Evolutionary conservation across 495 filamentous ascomycete species (phyloP), one percentile per base, ranked within the genome.

Genomic region (Aspergillus egyptiacus): DNA sequence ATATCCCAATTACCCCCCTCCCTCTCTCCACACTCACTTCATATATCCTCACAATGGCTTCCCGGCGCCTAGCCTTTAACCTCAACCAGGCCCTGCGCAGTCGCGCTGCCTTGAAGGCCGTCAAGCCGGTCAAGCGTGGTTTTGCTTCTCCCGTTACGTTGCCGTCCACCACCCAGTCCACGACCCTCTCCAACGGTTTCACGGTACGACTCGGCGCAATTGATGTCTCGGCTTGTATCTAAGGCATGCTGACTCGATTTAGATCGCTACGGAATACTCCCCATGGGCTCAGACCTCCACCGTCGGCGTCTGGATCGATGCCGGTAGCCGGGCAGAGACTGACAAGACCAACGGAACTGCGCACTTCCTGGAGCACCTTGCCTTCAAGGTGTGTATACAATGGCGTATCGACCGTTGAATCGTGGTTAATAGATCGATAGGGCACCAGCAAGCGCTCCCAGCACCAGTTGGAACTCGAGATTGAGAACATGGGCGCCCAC

Each of bases 401-500:
- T 15, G 47, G 28, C 43, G 56, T 65, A 49, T 67, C 40, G 14
- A 35, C 31, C 22, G 22, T 20, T 15, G 15, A 15, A 15, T 17
- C 5, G 17, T 18, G 2, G 22, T 23, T 50, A 43, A 35, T 6
- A 20, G 17, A 17, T 27, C 20, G 32, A 18, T 58, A 86, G 91
- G 93, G 93, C 56, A 98, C 93, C 53, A 79, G 83, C 71, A 95
- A 85, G 71, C 81, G 93, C 62, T 88, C 84, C 33, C 94, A 97
- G 70, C 84, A 91, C 63, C 93, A 97, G 71, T 74, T 99, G 68
- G 93, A 99, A 77, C 83, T 99, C 39, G 94, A 99, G 76, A 96
- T 99, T 59, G 93, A 99, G 78, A 97, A 99, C 75, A 95, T 97
- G 90, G 93, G 93, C 65, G 93, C 88, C 54, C 93, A 99, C 75